Evolutionary conservation across 140 eudicot species (phyloP), one percentile per base, ranked within the genome.

Genomic region (Flaveria floridana): DNA sequence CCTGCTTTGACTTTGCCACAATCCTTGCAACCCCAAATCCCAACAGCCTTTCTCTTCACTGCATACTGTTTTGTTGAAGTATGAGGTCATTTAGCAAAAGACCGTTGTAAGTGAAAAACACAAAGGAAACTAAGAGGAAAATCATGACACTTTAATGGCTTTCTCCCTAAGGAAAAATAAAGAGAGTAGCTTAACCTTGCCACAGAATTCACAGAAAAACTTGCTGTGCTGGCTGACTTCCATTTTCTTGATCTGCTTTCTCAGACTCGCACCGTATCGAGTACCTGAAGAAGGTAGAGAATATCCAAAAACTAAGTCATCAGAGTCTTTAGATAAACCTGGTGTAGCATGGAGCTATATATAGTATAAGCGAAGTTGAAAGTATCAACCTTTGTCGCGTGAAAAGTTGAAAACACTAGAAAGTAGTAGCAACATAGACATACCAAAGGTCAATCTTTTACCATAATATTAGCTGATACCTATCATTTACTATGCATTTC

Each of bases 181-280:
- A 68, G 15, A 25, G n/a, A 12, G 39, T 44, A 58, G 15, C 1
- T 10, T 53, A 71, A 87, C 90, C 96, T 89, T 82, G 57, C 89
- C 82, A 9, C 89, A 85, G 52, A 85, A 85, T 65, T 85, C 86
- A 56, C 89, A 85, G 81, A 87, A 80, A 56, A 85, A 87, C 67
- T 87, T 87, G 81, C 86, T 82, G 76, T 85, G 92, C 68, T 87
- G 87, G 61, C 86, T 82, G 46, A 82, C 87, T 20, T 87, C 91
- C 91, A 87, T 84, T 79, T 87, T 87, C 89, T 87, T 87, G 25
- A 87, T 87, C 80, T 86, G 96, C 84, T 89, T 89, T 50, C 91
- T 79, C 79, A 89, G 76, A 89, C 96, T 89, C 57, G 96, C 96
- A 68, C 96, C 96, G 84, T 89, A 89, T 37, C 96, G 86, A 67